Conservation (phyloP, 805 yeast genomes). For the Cyberlindnera sargentensis region DNA sequence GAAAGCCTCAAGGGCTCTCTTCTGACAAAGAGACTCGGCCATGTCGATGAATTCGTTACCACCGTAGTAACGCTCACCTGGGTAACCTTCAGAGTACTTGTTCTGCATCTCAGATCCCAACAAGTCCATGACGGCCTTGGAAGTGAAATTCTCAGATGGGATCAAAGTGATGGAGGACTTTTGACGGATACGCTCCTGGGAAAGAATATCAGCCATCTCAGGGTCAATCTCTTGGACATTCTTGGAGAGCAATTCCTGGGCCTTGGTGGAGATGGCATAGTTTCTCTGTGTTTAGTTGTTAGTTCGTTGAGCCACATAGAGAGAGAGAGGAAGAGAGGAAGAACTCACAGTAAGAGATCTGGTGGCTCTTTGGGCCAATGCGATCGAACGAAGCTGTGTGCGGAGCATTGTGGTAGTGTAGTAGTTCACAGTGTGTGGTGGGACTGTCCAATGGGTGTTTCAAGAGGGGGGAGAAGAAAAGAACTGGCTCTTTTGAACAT, state of each 20-base stretch:
- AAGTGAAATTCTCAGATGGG: constrained; percentile 95
- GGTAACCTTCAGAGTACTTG: constrained; percentile 98
- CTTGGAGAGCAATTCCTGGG: constrained; percentile 16
- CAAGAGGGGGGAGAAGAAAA: neutral
- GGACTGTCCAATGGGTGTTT: neutral
- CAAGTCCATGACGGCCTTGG: constrained; percentile 89
- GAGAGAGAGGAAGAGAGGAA: neutral
- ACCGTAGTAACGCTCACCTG: constrained; percentile 96
- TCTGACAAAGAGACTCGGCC: constrained; percentile 85
- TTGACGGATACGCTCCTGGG: constrained; percentile 77
- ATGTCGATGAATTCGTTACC: constrained; percentile 93
- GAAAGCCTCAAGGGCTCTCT: constrained; percentile 85
- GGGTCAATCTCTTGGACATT: constrained; percentile 58
- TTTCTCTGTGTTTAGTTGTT: constrained; percentile 7
- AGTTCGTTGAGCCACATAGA: neutral
- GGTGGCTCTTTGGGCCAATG: constrained; percentile 9
- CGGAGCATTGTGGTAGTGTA: constrained; percentile 10
- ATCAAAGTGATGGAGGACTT: constrained; percentile 86
- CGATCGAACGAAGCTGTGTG: constrained; percentile 11
- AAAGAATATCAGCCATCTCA: constrained; percentile 74
- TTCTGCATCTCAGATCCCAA: constrained; percentile 96
- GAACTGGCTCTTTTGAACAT: neutral
- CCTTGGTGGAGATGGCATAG: constrained; percentile 16
- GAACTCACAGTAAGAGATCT: constrained; percentile 6
- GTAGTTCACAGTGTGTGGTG: too few species aligned